phyloP scores from a whole-genome alignment of 2,329 filamentous ascomycete genomes.

The Fusarium algeriense region DNA sequence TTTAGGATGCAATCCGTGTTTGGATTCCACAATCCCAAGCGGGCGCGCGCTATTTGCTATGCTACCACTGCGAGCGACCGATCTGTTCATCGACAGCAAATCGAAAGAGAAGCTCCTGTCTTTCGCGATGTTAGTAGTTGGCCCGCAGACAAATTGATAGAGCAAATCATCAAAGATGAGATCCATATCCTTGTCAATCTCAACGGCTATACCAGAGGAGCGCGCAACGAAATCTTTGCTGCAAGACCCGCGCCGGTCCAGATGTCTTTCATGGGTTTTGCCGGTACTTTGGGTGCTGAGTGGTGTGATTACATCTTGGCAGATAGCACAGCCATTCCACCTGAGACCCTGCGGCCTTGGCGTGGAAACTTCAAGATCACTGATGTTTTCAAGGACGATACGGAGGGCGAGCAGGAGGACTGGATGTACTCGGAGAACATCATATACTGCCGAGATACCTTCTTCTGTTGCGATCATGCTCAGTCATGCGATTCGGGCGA shows the following conservation, averaged over 20 bases:
- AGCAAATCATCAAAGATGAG: constrained; percentile 86
- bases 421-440: constrained; percentile 99
- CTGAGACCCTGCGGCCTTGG: constrained; percentile 82
- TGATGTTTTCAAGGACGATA: constrained; percentile 75
- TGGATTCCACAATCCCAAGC: constrained; percentile 81
- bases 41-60: constrained; percentile 91
- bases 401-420: constrained; percentile 75
- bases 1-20: constrained; percentile 95
- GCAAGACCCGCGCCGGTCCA: constrained; percentile 94
- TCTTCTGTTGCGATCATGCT: constrained; percentile 97
- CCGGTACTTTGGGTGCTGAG: constrained; percentile 93
- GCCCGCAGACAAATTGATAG: constrained; percentile 84
- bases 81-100: constrained; percentile 90
- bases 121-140: constrained; percentile 91
- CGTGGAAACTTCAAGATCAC: constrained; percentile 79
- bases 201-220: constrained; percentile 97
- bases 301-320: constrained; percentile 99
- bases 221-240: constrained; percentile 97
- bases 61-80: constrained; percentile 93
- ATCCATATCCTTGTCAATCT: constrained; percentile 97
- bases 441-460: constrained; percentile 92
- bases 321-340: constrained; percentile 87
- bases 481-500: constrained; percentile 85
- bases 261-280: constrained; percentile 99
- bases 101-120: constrained; percentile 90